phyloP scores from a whole-genome alignment of 2,329 filamentous ascomycete species.

The Aspergillus novoparasiticus region DNA sequence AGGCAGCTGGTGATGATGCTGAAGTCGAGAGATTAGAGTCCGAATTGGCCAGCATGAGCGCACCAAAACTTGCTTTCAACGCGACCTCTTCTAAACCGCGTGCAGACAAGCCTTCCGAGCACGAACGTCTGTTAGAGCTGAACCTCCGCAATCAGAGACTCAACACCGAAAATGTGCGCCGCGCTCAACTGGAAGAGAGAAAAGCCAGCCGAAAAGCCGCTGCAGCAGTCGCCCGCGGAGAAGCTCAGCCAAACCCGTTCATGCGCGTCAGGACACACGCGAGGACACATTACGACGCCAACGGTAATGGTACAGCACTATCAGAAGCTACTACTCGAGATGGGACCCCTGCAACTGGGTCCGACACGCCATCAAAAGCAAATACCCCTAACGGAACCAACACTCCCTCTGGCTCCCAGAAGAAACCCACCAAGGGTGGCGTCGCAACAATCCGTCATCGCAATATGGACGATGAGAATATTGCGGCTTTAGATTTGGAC shows the following conservation, averaged over 20 bases:
- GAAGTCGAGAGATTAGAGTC: constrained; percentile 51
- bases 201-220: constrained; percentile 63
- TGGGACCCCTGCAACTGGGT: constrained; percentile 53
- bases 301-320: constrained; percentile 42
- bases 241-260: constrained; percentile 56
- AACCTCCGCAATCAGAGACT: constrained; percentile 82
- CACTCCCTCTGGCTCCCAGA: constrained; percentile 29
- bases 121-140: constrained; percentile 79
- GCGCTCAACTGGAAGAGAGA: constrained; percentile 82
- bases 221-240: constrained; percentile 64
- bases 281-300: constrained; percentile 68
- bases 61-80: constrained; percentile 72
- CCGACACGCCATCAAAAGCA: constrained; percentile 55
- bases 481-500: constrained; percentile 83
- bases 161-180: constrained; percentile 88
- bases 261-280: constrained; percentile 67
- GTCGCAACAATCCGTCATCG: constrained; percentile 72
- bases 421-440: constrained; percentile 45
- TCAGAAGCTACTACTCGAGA: constrained; percentile 44
- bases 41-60: constrained; percentile 49
- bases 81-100: constrained; percentile 65
- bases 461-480: constrained; percentile 88
- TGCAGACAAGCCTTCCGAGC: constrained; percentile 62
- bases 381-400: constrained; percentile 55
- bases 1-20: constrained; percentile 64